Percentiles rank a stretch among this genome's conserved stretches.
phyloP scores from a whole-genome alignment of 306 rosid species.

The Castanea crenata region DNA sequence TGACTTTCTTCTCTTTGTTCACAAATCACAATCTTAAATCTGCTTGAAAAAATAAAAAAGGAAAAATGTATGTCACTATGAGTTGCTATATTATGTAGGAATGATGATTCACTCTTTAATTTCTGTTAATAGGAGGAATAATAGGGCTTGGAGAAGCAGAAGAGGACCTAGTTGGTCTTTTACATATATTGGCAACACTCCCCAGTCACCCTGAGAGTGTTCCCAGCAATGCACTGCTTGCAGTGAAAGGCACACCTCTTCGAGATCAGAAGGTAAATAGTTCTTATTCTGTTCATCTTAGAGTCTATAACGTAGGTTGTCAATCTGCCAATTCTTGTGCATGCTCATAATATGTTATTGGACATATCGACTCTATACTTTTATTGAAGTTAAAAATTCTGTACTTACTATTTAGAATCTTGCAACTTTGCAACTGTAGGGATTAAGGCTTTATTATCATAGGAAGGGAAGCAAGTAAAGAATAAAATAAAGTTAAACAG shows the following conservation, averaged over 20 bases:
- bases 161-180: slow-evolving; percentile 90
- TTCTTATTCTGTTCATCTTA: background rate
- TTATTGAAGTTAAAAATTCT: background rate
- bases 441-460: background rate
- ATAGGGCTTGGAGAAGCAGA: slow-evolving; percentile 96
- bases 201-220: slow-evolving; percentile 97
- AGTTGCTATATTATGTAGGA: background rate
- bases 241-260: slow-evolving; percentile 95
- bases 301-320: slow-evolving; percentile 2
- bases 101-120: slow-evolving; percentile 17
- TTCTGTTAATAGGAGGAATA: slow-evolving; percentile 73
- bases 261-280: slow-evolving; percentile 75
- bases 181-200: slow-evolving; percentile 89
- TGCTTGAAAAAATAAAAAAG: background rate
- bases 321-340: background rate
- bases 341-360: background rate
- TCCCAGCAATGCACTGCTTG: slow-evolving; percentile 84
- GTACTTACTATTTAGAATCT: background rate
- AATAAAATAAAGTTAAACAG: background rate
- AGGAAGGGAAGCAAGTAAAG: background rate
- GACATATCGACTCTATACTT: background rate
- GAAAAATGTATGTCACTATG: background rate
- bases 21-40: background rate
- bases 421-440: background rate
- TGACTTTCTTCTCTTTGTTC: background rate